Evolutionary conservation across 805 yeast genomes (phyloP).

Genomic region (Wickerhamiella kurtzmanii): DNA sequence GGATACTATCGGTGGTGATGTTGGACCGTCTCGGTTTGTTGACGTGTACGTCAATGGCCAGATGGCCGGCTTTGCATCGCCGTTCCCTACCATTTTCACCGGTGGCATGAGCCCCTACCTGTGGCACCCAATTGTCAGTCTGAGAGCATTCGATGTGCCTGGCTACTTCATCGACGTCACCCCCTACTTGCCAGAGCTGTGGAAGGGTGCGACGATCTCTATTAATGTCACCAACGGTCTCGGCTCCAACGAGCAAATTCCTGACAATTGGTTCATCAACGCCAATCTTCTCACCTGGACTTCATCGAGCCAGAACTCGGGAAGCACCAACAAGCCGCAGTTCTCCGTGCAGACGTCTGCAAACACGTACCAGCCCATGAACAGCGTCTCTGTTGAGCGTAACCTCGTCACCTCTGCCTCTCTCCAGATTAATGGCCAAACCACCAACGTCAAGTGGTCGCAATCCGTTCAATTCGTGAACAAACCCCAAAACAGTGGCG

Average conservation of each 20-base stretch:
- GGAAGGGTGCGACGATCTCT: conserved; percentile 41
- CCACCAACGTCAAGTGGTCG: conserved; percentile 11
- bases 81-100: conserved; percentile 62
- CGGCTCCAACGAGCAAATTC: conserved; percentile 10
- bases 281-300: conserved; percentile 25
- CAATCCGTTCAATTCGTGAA: conserved; percentile 13
- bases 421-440: conserved; percentile 13
- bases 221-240: conserved; percentile 34
- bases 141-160: conserved; percentile 59
- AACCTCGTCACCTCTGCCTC: conserved; percentile 10
- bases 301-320: conserved; percentile 14
- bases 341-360: neutral
- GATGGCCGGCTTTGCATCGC: conserved; percentile 48
- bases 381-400: conserved; percentile 5
- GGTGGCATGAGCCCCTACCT: conserved; percentile 72
- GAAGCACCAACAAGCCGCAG: conserved; percentile 6
- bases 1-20: conserved; percentile 2
- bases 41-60: conserved; percentile 47
- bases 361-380: neutral
- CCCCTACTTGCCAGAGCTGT: conserved; percentile 53
- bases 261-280: conserved; percentile 24
- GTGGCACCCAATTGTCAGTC: conserved; percentile 71
- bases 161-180: conserved; percentile 60
- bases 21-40: conserved; percentile 35
- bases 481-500: conserved; percentile 2